Evolutionary conservation across 495 filamentous ascomycete genomes (phyloP).

Genomic region (Talaromyces wortmannii): DNA sequence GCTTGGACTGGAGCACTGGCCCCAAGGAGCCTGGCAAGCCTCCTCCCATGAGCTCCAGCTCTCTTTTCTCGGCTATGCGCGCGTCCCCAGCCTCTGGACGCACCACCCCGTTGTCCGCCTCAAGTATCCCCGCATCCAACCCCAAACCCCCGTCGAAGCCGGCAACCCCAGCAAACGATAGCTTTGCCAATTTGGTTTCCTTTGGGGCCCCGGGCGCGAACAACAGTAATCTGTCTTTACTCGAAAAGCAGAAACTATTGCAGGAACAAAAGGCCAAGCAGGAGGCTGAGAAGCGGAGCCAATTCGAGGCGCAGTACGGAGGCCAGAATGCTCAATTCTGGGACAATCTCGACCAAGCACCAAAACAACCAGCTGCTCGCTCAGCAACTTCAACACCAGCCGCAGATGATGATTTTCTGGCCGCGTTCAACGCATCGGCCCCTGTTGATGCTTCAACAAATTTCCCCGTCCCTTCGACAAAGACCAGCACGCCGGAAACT

Average conservation of each 20-base stretch:
- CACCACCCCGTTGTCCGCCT: slow-evolving; percentile 58
- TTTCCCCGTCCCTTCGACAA: slow-evolving; percentile 40
- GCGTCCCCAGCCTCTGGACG: slow-evolving; percentile 59
- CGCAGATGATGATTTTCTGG: slow-evolving; percentile 51
- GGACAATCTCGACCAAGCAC: slow-evolving; percentile 50
- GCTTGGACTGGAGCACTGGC: slow-evolving; percentile 46
- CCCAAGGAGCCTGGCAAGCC: slow-evolving; percentile 34
- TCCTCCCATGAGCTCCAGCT: slow-evolving; percentile 42
- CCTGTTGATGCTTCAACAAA: slow-evolving; percentile 57
- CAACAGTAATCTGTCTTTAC: slow-evolving; percentile 66
- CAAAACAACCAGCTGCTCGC: slow-evolving; percentile 14
- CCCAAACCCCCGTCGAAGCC: slow-evolving; percentile 45
- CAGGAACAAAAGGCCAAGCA: slow-evolving; percentile 71
- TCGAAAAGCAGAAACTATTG: slow-evolving; percentile 77
- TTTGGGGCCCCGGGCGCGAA: slow-evolving; percentile 59
- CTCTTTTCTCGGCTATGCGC: slow-evolving; percentile 53
- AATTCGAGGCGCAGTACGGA: slow-evolving; percentile 69
- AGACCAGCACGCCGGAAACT: background rate
- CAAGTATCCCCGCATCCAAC: slow-evolving; percentile 32
- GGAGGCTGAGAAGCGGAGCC: slow-evolving; percentile 62
- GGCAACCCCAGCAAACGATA: slow-evolving; percentile 64
- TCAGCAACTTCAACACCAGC: slow-evolving; percentile 32
- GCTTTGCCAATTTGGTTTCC: slow-evolving; percentile 82
- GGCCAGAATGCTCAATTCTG: slow-evolving; percentile 58
- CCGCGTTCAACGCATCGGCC: slow-evolving; percentile 54